phyloP scores from a whole-genome alignment of 345 rosid species.

The Adansonia digitata region DNA sequence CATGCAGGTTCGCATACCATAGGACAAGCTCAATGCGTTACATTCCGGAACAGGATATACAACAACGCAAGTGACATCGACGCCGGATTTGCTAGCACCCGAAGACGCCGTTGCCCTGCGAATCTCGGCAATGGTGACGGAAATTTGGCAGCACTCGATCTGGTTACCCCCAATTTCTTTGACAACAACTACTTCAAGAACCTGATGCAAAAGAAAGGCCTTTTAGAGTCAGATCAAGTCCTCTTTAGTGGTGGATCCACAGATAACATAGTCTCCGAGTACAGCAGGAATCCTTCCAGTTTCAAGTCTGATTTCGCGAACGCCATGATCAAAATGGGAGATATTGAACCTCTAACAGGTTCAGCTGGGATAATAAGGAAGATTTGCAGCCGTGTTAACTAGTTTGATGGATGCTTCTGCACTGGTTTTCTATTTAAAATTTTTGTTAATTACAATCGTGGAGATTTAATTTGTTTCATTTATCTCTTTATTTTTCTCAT shows the following conservation, averaged over 20 bases:
- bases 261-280: constrained; percentile 33
- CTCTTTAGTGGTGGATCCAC: constrained; percentile 30
- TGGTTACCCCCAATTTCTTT: constrained; percentile 47
- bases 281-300: constrained; percentile 23
- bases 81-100: constrained; percentile 39
- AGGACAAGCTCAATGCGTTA: constrained; percentile 48
- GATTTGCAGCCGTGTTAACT: constrained; percentile 31
- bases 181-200: constrained; percentile 53
- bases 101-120: constrained; percentile 34
- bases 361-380: constrained; percentile 35
- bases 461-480: not conserved
- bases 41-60: constrained; percentile 45
- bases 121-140: constrained; percentile 12
- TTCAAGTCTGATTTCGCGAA: constrained; percentile 33
- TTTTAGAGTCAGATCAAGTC: constrained; percentile 41
- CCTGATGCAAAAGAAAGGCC: constrained; percentile 50
- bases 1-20: constrained; percentile 46
- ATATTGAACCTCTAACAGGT: constrained; percentile 34
- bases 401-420: not conserved
- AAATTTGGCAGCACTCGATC: constrained; percentile 37
- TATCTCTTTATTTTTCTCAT: not conserved
- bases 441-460: not conserved
- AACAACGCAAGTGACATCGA: constrained; percentile 38
- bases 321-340: constrained; percentile 52
- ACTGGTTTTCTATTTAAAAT: too few relatives aligned